A percentile compares a stretch with the other conserved stretches of the same genome.
phyloP scores from a whole-genome alignment of 31 red algal species.

The Endocladia muricata region DNA sequence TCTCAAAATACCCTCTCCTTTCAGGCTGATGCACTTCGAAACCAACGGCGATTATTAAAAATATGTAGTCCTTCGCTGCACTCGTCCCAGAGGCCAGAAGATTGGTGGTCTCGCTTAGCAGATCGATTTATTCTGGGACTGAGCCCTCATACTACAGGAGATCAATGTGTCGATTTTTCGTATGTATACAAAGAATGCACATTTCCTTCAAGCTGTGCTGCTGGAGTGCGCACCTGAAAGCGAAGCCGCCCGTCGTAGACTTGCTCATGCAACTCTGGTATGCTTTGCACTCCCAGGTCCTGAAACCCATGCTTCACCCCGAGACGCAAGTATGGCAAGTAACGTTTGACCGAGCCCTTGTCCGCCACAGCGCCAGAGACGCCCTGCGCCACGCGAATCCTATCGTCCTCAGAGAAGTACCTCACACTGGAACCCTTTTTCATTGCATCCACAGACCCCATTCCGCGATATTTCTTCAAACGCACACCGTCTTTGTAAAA shows the following conservation, averaged over 20 bases:
- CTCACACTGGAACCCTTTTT: constrained; percentile 91
- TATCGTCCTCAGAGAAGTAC: constrained; percentile 95
- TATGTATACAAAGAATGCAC: constrained; percentile 94
- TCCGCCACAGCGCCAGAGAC: constrained; percentile 96
- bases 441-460: constrained; percentile 96
- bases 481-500: constrained; percentile 96
- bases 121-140: too few species aligned
- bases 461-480: constrained; percentile 97
- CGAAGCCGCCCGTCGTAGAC: constrained; percentile 76
- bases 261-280: constrained; percentile 78
- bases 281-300: constrained; percentile 82
- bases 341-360: constrained; percentile 91
- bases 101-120: too few species aligned
- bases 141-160: too few species aligned
- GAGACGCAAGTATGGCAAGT: constrained; percentile 84
- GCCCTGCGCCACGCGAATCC: constrained; percentile 93
- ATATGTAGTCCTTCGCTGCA: too few species aligned
- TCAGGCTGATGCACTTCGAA: too few species aligned
- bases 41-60: too few species aligned
- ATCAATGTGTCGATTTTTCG: constrained; percentile 73
- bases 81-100: too few species aligned
- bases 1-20: too few species aligned
- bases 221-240: constrained; percentile 91
- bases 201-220: constrained; percentile 93
- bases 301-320: constrained; percentile 97